Percentiles rank a stretch among this genome's conserved stretches.
These are phyloP conservation scores for Leersia perrieri DNA, from an alignment of 176 grass and related monocot species.

Conservation along the genomic window DNA sequence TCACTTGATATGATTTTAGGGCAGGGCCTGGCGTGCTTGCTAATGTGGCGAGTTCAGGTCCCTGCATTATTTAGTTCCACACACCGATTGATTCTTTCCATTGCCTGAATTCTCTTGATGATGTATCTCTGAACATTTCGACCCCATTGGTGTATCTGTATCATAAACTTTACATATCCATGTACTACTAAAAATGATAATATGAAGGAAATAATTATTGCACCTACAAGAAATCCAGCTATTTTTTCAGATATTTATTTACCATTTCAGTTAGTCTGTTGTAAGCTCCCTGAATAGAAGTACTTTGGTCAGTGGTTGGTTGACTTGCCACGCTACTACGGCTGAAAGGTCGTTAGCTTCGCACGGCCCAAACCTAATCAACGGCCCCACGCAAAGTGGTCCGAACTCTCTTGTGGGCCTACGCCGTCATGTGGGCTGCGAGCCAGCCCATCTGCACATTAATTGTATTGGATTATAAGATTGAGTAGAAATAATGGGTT, in stretches of 20 bases:
- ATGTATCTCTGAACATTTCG: conserved; percentile 21
- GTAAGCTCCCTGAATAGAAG: no score
- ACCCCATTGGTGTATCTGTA: conserved; percentile 3
- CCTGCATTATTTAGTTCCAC: conserved; percentile 24
- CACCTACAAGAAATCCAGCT: not conserved
- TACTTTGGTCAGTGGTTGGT: no score
- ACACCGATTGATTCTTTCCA: conserved; percentile 20
- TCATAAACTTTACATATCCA: conserved; percentile 28
- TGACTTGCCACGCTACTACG: no score
- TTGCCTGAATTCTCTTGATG: not conserved
- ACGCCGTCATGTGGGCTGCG: no score
- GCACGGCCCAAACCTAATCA: no score
- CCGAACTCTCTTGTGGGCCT: no score
- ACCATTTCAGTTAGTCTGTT: not conserved
- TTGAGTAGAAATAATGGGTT: no score
- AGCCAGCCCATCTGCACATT: no score
- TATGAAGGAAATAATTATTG: not conserved
- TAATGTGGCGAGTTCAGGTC: not conserved
- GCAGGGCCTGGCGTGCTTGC: not conserved
- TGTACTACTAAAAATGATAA: not conserved
- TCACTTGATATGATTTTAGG: conserved; percentile 27
- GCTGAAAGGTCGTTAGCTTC: no score
- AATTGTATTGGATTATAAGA: no score
- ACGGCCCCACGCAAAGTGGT: no score
- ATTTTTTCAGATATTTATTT: not conserved